A percentile compares a stretch with the other conserved stretches of the same genome.
These are phyloP conservation scores for Penicillium sp. DNA, from an alignment of 2,329 filamentous ascomycete species.

Conservation along the genomic window DNA sequence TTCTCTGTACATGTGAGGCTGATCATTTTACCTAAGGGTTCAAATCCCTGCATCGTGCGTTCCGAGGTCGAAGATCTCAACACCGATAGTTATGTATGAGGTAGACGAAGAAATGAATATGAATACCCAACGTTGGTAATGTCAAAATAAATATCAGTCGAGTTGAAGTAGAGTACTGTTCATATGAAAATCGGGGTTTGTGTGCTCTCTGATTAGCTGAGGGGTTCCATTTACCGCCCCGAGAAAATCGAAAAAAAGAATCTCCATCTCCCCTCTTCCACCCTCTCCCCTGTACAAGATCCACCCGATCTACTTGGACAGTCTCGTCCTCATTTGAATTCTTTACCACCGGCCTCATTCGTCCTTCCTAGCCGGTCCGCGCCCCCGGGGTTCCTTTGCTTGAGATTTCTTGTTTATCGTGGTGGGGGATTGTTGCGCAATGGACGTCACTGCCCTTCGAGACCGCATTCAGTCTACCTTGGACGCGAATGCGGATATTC, in stretches of 20 bases:
- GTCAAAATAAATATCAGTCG: neutral
- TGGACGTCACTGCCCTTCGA: slow-evolving; percentile 63
- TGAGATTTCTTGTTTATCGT: slow-evolving; percentile 28
- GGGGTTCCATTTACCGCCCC: slow-evolving; percentile 24
- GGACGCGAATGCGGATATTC: slow-evolving; percentile 61
- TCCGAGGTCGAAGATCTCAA: no score
- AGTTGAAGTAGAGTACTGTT: neutral
- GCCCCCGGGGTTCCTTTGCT: slow-evolving; percentile 23
- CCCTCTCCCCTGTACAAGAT: slow-evolving; percentile 21
- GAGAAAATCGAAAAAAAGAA: slow-evolving; percentile 26
- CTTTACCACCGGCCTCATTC: neutral
- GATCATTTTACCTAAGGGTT: neutral
- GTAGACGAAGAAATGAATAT: slow-evolving; percentile 5
- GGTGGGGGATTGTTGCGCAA: slow-evolving; percentile 44
- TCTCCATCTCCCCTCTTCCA: slow-evolving; percentile 21
- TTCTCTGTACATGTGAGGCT: slow-evolving; percentile 74
- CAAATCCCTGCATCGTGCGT: neutral
- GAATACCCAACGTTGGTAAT: neutral
- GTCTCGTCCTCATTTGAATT: slow-evolving; percentile 12
- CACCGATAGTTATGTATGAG: neutral
- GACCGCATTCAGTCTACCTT: slow-evolving; percentile 66
- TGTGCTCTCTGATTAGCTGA: slow-evolving; percentile 29
- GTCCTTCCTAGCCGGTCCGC: slow-evolving; percentile 22
- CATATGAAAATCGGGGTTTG: neutral
- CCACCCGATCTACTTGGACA: slow-evolving; percentile 14